phyloP scores from a whole-genome alignment of 495 filamentous ascomycete species.

The Hypoxylon rickii region DNA sequence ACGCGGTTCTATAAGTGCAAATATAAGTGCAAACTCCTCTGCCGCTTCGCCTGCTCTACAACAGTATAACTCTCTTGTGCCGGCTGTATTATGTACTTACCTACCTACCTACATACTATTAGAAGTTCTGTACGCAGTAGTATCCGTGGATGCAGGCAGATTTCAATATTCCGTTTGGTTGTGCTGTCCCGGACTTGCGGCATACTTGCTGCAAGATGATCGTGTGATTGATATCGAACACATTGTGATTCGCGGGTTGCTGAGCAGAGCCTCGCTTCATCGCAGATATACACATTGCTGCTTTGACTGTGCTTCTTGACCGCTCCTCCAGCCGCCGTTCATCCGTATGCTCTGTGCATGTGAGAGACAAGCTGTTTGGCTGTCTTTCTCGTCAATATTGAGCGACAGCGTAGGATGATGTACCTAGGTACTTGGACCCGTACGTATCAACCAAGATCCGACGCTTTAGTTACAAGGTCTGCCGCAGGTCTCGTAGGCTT shows the following conservation, averaged over 20 bases:
- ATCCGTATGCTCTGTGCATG: conserved; percentile 13
- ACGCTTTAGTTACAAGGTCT: conserved; percentile 22
- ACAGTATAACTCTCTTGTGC: too few species aligned
- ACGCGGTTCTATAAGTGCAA: too few species aligned
- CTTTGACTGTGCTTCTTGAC: conserved; percentile 21
- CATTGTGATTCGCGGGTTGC: conserved; percentile 21
- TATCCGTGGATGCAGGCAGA: conserved; percentile 6
- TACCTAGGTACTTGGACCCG: too few species aligned
- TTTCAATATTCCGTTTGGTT: conserved; percentile 24
- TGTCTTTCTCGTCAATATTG: conserved; percentile 10
- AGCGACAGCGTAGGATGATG: too few species aligned
- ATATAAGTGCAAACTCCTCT: too few species aligned
- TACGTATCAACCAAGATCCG: conserved; percentile 35
- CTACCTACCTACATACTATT: too few species aligned
- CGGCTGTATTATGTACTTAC: too few species aligned
- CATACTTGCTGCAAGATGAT: conserved; percentile 35
- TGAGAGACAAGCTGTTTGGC: conserved; percentile 24
- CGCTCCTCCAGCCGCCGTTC: conserved; percentile 21
- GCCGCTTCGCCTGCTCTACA: too few species aligned
- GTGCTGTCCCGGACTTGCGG: conserved; percentile 29
- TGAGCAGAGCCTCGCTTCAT: conserved; percentile 25
- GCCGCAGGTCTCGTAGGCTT: too few species aligned
- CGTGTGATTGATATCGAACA: conserved; percentile 30
- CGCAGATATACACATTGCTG: conserved; percentile 12
- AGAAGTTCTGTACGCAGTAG: too few species aligned